Percentiles rank a stretch among this genome's conserved stretches.
These are phyloP conservation scores for Ogataea allantospora DNA, from an alignment of 805 yeast genomes.

Conservation along the genomic window DNA sequence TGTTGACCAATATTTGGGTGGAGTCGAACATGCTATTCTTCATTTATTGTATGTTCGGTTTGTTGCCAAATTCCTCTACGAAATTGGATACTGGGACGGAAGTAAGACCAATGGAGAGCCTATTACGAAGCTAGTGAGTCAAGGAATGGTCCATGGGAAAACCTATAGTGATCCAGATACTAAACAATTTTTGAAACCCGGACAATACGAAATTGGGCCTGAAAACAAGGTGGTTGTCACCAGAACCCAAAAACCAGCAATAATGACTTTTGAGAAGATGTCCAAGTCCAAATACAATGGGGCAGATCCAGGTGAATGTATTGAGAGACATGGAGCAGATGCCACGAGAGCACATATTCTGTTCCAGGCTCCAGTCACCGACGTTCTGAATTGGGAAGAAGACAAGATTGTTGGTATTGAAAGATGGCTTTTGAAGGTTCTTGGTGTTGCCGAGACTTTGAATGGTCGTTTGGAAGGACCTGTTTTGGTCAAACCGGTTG, in stretches of 20 bases:
- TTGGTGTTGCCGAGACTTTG: constrained; percentile 32
- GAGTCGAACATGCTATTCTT: constrained; percentile 94
- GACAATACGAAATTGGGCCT: constrained; percentile 53
- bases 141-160: constrained; percentile 97
- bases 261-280: constrained; percentile 81
- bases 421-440: constrained; percentile 74
- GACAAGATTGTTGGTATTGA: constrained; percentile 80
- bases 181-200: constrained; percentile 75
- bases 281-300: constrained; percentile 95
- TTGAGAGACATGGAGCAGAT: constrained; percentile 81
- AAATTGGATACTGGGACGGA: constrained; percentile 70
- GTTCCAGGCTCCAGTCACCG: constrained; percentile 87
- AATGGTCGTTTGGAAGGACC: constrained; percentile 10
- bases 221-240: constrained; percentile 46
- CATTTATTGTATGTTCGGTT: constrained; percentile 88
- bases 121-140: constrained; percentile 74
- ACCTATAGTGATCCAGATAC: constrained; percentile 71
- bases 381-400: constrained; percentile 87
- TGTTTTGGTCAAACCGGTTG: constrained; percentile 10
- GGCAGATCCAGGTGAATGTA: constrained; percentile 81
- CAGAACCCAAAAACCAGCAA: constrained; percentile 51
- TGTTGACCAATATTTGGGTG: constrained; percentile 90
- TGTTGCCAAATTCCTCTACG: constrained; percentile 71
- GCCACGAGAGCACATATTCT: constrained; percentile 90
- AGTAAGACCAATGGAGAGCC: constrained; percentile 68